A percentile compares a stretch with the other conserved stretches of the same genome.
Evolutionary conservation across 129 eudicot genomes (phyloP).

Genomic region (Scalesia atractyloides): DNA sequence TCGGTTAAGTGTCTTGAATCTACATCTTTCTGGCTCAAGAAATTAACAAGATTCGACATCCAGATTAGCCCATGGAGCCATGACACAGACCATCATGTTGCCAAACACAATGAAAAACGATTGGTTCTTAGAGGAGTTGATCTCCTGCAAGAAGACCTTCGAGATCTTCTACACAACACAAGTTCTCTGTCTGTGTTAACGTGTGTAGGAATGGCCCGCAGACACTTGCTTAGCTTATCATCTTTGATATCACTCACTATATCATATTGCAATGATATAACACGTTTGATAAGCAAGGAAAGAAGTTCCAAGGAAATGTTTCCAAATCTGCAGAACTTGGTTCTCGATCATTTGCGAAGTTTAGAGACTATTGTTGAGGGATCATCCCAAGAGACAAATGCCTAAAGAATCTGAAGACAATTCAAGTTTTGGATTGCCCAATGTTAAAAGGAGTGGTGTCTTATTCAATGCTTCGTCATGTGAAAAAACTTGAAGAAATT

Average conservation of each 20-base stretch:
- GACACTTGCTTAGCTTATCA: slow-evolving; percentile 26
- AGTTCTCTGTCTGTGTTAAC: slow-evolving; percentile 24
- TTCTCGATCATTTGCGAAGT: slow-evolving; percentile 21
- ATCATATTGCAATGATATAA: slow-evolving; percentile 25
- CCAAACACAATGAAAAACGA: slow-evolving; percentile 21
- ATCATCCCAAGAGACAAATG: slow-evolving; percentile 19
- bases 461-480: slow-evolving; percentile 25
- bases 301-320: slow-evolving; percentile 16
- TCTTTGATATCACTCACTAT: slow-evolving; percentile 38
- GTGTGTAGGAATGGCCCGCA: slow-evolving; percentile 25
- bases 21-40: slow-evolving; percentile 29
- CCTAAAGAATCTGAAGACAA: slow-evolving; percentile 21
- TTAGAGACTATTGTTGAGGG: slow-evolving; percentile 22
- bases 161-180: slow-evolving; percentile 17
- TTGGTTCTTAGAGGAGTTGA: slow-evolving; percentile 37
- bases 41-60: slow-evolving; percentile 22
- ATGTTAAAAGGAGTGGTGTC: slow-evolving; percentile 20
- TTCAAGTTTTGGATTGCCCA: slow-evolving; percentile 27
- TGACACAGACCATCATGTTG: slow-evolving; percentile 5
- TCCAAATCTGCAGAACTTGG: slow-evolving; percentile 22
- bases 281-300: slow-evolving; percentile 16
- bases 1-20: slow-evolving; percentile 14
- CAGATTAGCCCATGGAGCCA: slow-evolving; percentile 24
- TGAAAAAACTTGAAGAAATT: slow-evolving; percentile 32
- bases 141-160: slow-evolving; percentile 30